Base-by-base conservation (phyloP, 345 rosid genomes). In the Geranium brycei region DNA sequence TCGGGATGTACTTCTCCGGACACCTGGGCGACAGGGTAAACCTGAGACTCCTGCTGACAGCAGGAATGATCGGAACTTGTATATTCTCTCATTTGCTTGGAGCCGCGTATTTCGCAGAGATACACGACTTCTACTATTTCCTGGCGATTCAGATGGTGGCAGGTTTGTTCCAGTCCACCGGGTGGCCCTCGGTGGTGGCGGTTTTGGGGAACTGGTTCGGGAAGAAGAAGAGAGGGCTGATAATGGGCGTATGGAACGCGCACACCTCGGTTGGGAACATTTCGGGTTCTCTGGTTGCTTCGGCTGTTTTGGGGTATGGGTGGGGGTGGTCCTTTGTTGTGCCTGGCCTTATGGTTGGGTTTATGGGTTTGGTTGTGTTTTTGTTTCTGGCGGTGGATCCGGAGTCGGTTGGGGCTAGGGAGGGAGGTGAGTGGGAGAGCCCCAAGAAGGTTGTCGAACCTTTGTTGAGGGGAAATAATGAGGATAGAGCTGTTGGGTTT, bases 231-330 rank as follows among this genome's bases (percentile, higher is more conserved):
- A 80, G 99, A 80, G 99, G 97, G 19, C 73, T 93, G 51, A 81
- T 90, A n/a, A 85, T 90, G 97, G 99, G 99, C 30, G 80, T 90
- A 51, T 90, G 99, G 96, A 90, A 90, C 75, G 97, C 96, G 68
- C 91, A 90, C 58, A 93, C 96, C 1, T 93, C 96, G 8, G 58
- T 93, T 0, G 97, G 99, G 63, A 90, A 86, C 73, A 93, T 88
- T 60, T 67, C 79, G 2, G 96, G 99, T n/a, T 86, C 97, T 56
- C 73, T 93, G 64, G 66, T 93, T 62, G 97, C 92, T 57, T 71
- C 97, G 4, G 87, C 85, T 2, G 56, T 88, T 63, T 76, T 90
- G 77, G 81, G 73, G 55, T 86, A 80, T 58, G 97, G 96, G 31
- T 93, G 99, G 99, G 99, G 95, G 11, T 93, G 97, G 97, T 90